phyloP scores from a whole-genome alignment of 441 rosid genomes.

The Arabidopsis lyrata region DNA sequence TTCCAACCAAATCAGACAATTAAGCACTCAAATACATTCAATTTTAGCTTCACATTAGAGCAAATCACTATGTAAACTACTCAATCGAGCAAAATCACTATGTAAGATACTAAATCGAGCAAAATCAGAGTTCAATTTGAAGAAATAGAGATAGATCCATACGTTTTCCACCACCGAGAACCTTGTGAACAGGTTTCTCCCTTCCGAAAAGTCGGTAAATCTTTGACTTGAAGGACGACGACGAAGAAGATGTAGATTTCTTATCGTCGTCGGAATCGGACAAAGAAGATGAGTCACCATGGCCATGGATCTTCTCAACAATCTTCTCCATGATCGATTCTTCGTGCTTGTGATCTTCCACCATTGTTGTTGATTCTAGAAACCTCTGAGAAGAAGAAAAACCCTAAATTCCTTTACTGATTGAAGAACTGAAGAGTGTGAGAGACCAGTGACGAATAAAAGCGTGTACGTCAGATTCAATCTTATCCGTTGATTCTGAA shows the following conservation, averaged over 20 bases:
- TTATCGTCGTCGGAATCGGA: constrained; percentile 67
- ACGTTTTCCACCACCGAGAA: constrained; percentile 66
- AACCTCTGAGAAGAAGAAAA: constrained; percentile 1
- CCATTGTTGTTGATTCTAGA: constrained; percentile 36
- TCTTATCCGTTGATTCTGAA: constrained; percentile 3
- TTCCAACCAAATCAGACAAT: neutral
- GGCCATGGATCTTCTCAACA: constrained; percentile 56
- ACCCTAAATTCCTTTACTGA: constrained; percentile 17
- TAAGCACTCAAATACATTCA: neutral
- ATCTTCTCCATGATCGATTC: constrained; percentile 69
- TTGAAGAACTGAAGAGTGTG: neutral
- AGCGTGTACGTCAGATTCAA: constrained; percentile 18
- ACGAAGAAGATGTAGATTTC: constrained; percentile 36
- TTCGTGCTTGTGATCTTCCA: constrained; percentile 57
- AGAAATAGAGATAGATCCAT: constrained; percentile 22
- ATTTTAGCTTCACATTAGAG: neutral
- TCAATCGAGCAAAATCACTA: neutral
- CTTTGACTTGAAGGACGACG: constrained; percentile 58
- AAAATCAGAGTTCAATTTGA: neutral
- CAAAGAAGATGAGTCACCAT: constrained; percentile 46
- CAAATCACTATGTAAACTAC: neutral
- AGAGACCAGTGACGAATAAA: neutral
- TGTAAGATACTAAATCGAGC: neutral
- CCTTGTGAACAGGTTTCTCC: constrained; percentile 77
- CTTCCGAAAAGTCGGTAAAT: constrained; percentile 75